Evolutionary conservation across 345 rosid species (phyloP).

Genomic region (Citrus sinensis): DNA sequence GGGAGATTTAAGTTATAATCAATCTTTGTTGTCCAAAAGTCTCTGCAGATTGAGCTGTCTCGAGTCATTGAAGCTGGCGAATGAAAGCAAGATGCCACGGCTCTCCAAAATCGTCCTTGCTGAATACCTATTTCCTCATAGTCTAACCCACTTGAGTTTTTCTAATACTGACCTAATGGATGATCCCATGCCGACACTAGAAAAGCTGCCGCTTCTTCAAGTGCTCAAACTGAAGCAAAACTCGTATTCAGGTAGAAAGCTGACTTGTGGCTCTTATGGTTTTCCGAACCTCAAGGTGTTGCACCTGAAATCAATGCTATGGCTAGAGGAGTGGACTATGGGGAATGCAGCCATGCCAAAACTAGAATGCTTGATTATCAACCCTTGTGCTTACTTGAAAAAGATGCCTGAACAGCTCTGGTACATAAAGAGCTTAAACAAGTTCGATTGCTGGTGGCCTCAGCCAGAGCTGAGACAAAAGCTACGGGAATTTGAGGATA

Average conservation of each 20-base stretch:
- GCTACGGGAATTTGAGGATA: too few relatives aligned
- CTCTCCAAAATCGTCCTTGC: background rate
- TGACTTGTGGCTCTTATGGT: background rate
- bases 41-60: background rate
- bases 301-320: conserved; percentile 5
- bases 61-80: background rate
- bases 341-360: background rate
- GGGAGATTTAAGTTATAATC: background rate
- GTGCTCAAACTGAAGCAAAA: background rate
- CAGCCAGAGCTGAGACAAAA: too few relatives aligned
- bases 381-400: background rate
- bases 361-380: background rate
- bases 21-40: background rate
- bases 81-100: background rate
- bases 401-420: background rate
- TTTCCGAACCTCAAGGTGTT: background rate
- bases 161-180: background rate
- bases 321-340: conserved; percentile 6
- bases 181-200: background rate
- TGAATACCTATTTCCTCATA: background rate
- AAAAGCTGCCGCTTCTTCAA: background rate
- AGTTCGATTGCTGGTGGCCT: too few relatives aligned
- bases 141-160: background rate
- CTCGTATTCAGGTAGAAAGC: background rate
- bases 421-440: background rate